Conservation (phyloP, 1,284 basidiomycete species). For the Bjerkandera adusta region DNA sequence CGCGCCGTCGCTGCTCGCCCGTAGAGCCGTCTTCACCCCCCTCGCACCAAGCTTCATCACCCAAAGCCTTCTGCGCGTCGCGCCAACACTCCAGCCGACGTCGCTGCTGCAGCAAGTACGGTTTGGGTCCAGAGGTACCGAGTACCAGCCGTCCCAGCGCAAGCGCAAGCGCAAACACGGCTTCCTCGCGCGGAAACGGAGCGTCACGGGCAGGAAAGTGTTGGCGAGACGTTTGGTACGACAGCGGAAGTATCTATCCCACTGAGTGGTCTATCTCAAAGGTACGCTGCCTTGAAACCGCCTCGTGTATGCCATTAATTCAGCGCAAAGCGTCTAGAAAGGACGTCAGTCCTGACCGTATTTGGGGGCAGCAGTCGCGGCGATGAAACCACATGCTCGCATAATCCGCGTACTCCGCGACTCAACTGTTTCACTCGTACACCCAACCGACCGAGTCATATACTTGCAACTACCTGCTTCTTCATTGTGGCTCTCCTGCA, state of each 20-base stretch:
- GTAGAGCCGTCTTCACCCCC: constrained; percentile 4
- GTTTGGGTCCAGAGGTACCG: constrained; percentile 55
- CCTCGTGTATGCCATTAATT: too few relatives aligned
- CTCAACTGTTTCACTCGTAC: too few relatives aligned
- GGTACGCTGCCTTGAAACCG: too few relatives aligned
- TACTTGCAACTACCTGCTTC: too few relatives aligned
- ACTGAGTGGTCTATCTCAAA: too few relatives aligned
- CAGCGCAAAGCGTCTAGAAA: too few relatives aligned
- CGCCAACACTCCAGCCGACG: constrained; percentile 10
- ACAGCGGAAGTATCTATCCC: constrained; percentile 39
- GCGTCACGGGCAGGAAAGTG: constrained; percentile 63
- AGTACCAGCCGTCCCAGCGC: constrained; percentile 88
- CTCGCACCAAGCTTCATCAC: constrained; percentile 4
- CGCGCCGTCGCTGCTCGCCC: constrained; percentile 1
- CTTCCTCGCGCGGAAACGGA: constrained; percentile 71
- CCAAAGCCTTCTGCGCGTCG: neutral
- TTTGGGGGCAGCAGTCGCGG: too few relatives aligned
- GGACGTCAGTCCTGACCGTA: too few relatives aligned
- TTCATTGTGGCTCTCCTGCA: too few relatives aligned
- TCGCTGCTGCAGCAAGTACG: constrained; percentile 43
- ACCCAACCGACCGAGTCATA: too few relatives aligned
- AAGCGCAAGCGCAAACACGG: constrained; percentile 89
- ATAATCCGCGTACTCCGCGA: too few relatives aligned
- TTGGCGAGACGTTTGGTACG: constrained; percentile 34
- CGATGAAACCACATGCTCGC: too few relatives aligned